These are phyloP conservation scores for Clarireedia monteithiana DNA, from an alignment of 2,329 filamentous ascomycete genomes.

Conservation along the genomic window DNA sequence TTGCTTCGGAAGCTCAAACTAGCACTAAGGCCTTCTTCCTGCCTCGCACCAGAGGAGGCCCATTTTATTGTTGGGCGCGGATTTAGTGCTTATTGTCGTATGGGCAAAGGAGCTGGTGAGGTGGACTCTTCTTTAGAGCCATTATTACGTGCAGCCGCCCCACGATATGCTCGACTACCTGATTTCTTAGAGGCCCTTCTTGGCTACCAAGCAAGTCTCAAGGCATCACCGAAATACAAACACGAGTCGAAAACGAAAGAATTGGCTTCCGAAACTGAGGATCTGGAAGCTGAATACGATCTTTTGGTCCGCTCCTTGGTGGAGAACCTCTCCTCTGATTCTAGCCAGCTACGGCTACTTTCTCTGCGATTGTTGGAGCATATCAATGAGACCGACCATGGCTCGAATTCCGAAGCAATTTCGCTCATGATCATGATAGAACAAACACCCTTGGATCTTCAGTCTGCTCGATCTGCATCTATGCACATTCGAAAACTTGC, in stretches of 20 bases:
- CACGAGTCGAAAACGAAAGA: constrained; percentile 7
- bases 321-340: constrained; percentile 66
- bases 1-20: constrained; percentile 59
- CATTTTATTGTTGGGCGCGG: constrained; percentile 68
- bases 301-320: constrained; percentile 58
- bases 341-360: constrained; percentile 63
- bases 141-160: constrained; percentile 56
- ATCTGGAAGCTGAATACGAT: constrained; percentile 47
- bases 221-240: constrained; percentile 9
- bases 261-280: constrained; percentile 8
- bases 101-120: constrained; percentile 51
- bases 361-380: constrained; percentile 66
- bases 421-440: constrained; percentile 71
- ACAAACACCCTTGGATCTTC: constrained; percentile 66
- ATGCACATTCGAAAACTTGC: constrained; percentile 75
- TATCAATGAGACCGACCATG: constrained; percentile 43
- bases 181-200: constrained; percentile 60
- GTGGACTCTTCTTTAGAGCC: constrained; percentile 56
- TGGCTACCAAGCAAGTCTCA: constrained; percentile 40
- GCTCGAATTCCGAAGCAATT: constrained; percentile 43
- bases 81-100: constrained; percentile 63
- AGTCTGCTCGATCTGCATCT: constrained; percentile 68
- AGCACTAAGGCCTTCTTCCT: constrained; percentile 53
- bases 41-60: constrained; percentile 53
- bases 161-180: constrained; percentile 55